phyloP scores from a whole-genome alignment of 2,329 filamentous ascomycete genomes.

The Talaromyces sp. region DNA sequence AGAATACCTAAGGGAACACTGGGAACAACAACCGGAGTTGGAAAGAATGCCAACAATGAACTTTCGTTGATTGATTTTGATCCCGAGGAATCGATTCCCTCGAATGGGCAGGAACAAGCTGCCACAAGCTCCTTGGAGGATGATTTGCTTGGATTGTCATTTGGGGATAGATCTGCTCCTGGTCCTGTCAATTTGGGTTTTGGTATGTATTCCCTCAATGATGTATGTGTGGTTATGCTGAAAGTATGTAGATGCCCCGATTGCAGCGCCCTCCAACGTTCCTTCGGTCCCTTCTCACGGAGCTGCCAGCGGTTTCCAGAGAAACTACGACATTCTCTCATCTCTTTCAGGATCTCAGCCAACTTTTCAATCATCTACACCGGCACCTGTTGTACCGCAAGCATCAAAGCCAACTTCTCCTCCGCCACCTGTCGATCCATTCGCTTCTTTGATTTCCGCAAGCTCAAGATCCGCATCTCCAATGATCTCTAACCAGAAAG shows the following conservation, averaged over 20 bases:
- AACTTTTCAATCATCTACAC: slow-evolving; percentile 49
- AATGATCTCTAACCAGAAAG: slow-evolving; percentile 27
- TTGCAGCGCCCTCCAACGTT: slow-evolving; percentile 38
- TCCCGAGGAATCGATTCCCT: slow-evolving; percentile 47
- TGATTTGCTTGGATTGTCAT: slow-evolving; percentile 82
- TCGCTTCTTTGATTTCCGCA: slow-evolving; percentile 55
- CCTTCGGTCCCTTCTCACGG: slow-evolving; percentile 32
- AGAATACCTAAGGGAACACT: slow-evolving; percentile 80
- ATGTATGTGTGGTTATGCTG: background rate
- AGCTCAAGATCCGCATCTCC: slow-evolving; percentile 49
- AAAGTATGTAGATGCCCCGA: slow-evolving; percentile 21
- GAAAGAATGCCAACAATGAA: slow-evolving; percentile 69
- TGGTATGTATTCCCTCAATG: slow-evolving; percentile 13
- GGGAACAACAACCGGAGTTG: slow-evolving; percentile 62
- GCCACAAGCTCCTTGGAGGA: slow-evolving; percentile 73
- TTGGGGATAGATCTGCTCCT: slow-evolving; percentile 66
- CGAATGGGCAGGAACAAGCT: slow-evolving; percentile 44
- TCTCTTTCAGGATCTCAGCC: slow-evolving; percentile 49
- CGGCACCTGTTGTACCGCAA: slow-evolving; percentile 42
- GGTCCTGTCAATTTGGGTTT: slow-evolving; percentile 83
- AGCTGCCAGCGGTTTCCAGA: slow-evolving; percentile 31
- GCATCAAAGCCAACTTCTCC: slow-evolving; percentile 36
- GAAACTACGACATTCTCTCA: slow-evolving; percentile 58
- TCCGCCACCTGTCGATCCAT: slow-evolving; percentile 55
- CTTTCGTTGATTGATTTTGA: slow-evolving; percentile 90